Conservation (phyloP, 257 asterid genomes). For the Penstemon newberryi region DNA sequence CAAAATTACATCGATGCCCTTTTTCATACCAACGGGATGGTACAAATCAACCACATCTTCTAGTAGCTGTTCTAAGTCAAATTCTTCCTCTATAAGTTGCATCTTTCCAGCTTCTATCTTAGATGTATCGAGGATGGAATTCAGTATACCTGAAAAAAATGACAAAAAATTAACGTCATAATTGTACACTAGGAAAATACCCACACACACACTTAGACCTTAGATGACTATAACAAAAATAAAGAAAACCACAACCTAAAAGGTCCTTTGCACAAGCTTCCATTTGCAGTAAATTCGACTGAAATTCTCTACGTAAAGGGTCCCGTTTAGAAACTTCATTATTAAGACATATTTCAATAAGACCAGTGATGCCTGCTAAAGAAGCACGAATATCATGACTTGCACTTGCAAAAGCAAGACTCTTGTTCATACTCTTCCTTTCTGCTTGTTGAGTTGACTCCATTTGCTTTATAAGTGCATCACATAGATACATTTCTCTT, state of each 20-base stretch:
- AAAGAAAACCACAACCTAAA: conserved; percentile 40
- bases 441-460: conserved; percentile 78
- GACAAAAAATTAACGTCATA: no score
- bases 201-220: no score
- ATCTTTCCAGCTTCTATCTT: conserved; percentile 69
- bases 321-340: conserved; percentile 30
- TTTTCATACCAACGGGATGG: conserved; percentile 55
- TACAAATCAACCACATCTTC: conserved; percentile 68
- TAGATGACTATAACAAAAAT: neutral
- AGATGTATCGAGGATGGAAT: conserved; percentile 64
- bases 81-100: conserved; percentile 65
- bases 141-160: conserved; percentile 49
- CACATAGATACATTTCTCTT: conserved; percentile 56
- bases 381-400: conserved; percentile 79
- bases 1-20: conserved; percentile 72
- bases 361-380: conserved; percentile 59
- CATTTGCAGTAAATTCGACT: conserved; percentile 44
- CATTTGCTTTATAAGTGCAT: conserved; percentile 60
- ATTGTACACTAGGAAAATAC: neutral
- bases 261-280: conserved; percentile 49
- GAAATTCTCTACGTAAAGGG: conserved; percentile 33
- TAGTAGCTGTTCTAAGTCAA: conserved; percentile 49
- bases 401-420: conserved; percentile 69
- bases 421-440: conserved; percentile 64
- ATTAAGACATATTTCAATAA: conserved; percentile 43